Percentiles rank a stretch among this genome's conserved stretches.
Evolutionary conservation across 495 filamentous ascomycete species (phyloP).

Genomic region (Penicillium simplicissimum): DNA sequence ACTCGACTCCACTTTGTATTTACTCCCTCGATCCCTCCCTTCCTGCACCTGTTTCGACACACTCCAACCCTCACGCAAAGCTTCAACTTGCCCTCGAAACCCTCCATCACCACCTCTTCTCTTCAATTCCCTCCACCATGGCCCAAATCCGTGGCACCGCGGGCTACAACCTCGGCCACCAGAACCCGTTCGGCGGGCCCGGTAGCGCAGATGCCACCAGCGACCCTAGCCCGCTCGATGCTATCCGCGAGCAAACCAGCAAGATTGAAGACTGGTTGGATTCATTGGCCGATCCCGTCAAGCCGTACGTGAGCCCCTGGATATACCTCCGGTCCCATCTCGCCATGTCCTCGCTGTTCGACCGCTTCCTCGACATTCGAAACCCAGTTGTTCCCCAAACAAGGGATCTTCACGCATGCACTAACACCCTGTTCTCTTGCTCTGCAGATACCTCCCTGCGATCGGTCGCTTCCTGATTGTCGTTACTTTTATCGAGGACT

Average conservation of each 20-base stretch:
- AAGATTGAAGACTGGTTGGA: constrained; percentile 97
- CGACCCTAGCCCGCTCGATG: constrained; percentile 86
- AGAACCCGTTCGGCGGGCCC: constrained; percentile 69
- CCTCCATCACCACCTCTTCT: constrained; percentile 4
- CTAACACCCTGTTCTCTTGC: constrained; percentile 40
- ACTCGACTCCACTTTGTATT: constrained; percentile 27
- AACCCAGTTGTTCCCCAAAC: constrained; percentile 14
- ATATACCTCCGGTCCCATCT: neutral
- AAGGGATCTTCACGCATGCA: constrained; percentile 24
- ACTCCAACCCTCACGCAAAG: constrained; percentile 4
- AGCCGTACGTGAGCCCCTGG: constrained; percentile 73
- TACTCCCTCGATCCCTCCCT: constrained; percentile 22
- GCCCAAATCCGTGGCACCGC: constrained; percentile 96
- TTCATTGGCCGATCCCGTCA: constrained; percentile 83
- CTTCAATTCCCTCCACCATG: constrained; percentile 54
- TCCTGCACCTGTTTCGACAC: constrained; percentile 7
- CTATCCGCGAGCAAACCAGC: constrained; percentile 91
- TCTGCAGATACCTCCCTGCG: constrained; percentile 79
- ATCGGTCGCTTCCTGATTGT: constrained; percentile 98
- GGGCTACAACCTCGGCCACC: constrained; percentile 87
- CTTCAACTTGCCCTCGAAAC: constrained; percentile 4
- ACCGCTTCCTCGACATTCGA: neutral
- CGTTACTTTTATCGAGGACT: constrained; percentile 97
- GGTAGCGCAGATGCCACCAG: constrained; percentile 60
- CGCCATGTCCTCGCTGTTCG: neutral